Conservation (phyloP, 176 grass and related monocot genomes). For the Avena eriantha region DNA sequence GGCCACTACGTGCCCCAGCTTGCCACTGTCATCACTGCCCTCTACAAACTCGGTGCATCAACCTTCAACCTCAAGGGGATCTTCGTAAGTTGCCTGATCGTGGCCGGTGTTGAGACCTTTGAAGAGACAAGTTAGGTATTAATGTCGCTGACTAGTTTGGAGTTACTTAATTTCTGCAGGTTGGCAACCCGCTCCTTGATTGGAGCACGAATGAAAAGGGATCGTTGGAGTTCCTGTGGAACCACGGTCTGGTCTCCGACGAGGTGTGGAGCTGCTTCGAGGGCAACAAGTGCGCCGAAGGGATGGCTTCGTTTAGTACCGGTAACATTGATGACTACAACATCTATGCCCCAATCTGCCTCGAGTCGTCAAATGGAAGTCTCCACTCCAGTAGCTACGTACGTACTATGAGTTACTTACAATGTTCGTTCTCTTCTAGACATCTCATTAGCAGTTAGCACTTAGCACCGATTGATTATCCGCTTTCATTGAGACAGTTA, state of each 20-base stretch:
- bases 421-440: neutral
- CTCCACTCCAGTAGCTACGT: conserved; percentile 42
- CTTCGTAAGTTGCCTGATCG: conserved; percentile 26
- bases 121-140: neutral
- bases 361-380: conserved; percentile 5
- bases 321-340: conserved; percentile 30
- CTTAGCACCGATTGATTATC: neutral
- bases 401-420: neutral
- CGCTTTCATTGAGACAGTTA: conserved; percentile 30
- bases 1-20: conserved; percentile 63
- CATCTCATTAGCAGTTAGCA: neutral
- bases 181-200: conserved; percentile 55
- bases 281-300: neutral
- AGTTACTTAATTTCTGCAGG: neutral
- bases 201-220: conserved; percentile 28
- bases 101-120: neutral
- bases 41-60: neutral
- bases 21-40: conserved; percentile 26
- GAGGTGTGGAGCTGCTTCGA: conserved; percentile 37
- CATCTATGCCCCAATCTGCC: conserved; percentile 56
- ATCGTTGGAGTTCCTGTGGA: conserved; percentile 40
- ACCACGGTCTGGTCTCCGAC: conserved; percentile 59
- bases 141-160: neutral
- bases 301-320: neutral
- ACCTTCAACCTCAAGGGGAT: conserved; percentile 48